Conservation (phyloP, 768 basidiomycete species). For the Tubosaeta sp. region DNA sequence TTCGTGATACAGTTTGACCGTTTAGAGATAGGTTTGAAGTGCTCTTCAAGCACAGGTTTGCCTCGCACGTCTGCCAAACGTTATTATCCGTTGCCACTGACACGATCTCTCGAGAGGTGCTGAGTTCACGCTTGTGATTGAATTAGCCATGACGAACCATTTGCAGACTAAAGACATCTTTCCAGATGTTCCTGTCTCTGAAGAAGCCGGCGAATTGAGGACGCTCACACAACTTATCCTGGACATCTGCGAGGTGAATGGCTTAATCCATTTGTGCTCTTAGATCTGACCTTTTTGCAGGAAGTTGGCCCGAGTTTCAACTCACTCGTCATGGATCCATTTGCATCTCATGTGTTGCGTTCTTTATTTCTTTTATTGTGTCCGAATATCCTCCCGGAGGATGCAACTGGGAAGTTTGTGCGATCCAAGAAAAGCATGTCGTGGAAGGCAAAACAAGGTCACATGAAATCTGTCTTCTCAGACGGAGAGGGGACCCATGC, state of each 20-base stretch:
- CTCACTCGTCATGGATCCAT: constrained; percentile 73
- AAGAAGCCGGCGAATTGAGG: constrained; percentile 62
- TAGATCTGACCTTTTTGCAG: constrained; percentile 34
- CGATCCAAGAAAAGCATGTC: constrained; percentile 84
- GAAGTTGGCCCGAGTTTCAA: constrained; percentile 66
- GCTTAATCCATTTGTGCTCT: constrained; percentile 10
- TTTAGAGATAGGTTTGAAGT: constrained; percentile 48
- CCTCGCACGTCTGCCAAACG: constrained; percentile 94
- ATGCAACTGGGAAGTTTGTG: constrained; percentile 38
- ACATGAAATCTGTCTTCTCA: constrained; percentile 74
- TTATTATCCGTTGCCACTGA: constrained; percentile 63
- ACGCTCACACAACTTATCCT: constrained; percentile 60
- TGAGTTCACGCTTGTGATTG: constrained; percentile 1
- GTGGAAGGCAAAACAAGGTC: constrained; percentile 78
- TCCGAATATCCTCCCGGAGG: constrained; percentile 46
- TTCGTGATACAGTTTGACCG: constrained; percentile 2
- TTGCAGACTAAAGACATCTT: constrained; percentile 51
- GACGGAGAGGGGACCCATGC: constrained; percentile 36
- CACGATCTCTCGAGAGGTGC: constrained; percentile 68
- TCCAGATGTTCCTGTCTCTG: constrained; percentile 42
- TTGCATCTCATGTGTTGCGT: constrained; percentile 88
- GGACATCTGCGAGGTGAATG: constrained; percentile 58
- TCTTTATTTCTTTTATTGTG: constrained; percentile 75
- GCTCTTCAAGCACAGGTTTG: constrained; percentile 79
- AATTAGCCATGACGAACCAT: neutral